A percentile compares a stretch with the other conserved stretches of the same genome.
These are phyloP conservation scores for Astragalus membranaceus DNA, from an alignment of 306 rosid genomes.

Conservation along the genomic window DNA sequence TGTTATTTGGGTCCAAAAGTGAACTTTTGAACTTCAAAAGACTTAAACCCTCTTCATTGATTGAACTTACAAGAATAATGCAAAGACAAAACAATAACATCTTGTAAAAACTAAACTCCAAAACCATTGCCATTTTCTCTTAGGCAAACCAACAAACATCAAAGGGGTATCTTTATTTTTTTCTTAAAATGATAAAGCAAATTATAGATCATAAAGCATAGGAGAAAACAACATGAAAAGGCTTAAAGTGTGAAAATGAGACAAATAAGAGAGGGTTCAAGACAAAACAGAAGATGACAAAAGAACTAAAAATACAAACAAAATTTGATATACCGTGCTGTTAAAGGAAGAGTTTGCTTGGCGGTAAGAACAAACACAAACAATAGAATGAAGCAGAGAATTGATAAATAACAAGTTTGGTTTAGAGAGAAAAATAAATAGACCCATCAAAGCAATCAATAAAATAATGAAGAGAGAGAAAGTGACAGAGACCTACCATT, in stretches of 20 bases:
- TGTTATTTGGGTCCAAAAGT: constrained; percentile 36
- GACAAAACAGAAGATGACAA: constrained; percentile 22
- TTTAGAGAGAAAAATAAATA: constrained; percentile 9
- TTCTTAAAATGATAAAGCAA: neutral
- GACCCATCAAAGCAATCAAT: constrained; percentile 41
- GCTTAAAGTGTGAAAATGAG: constrained; percentile 12
- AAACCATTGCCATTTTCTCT: constrained; percentile 42
- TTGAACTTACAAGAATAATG: constrained; percentile 28
- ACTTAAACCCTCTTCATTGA: constrained; percentile 43
- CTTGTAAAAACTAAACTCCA: constrained; percentile 20
- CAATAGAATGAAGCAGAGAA: no score
- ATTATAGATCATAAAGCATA: neutral
- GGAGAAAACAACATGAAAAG: neutral
- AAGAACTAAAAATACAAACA: neutral
- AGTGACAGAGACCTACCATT: neutral
- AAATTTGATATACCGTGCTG: constrained; percentile 12
- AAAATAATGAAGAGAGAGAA: constrained; percentile 19
- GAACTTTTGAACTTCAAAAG: constrained; percentile 51
- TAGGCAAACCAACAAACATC: constrained; percentile 3
- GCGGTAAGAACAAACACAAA: constrained; percentile 19
- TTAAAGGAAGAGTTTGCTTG: constrained; percentile 21
- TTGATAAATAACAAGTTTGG: neutral
- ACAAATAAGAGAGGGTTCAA: constrained; percentile 4
- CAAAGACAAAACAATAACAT: constrained; percentile 24
- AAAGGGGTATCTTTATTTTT: neutral